Evolutionary conservation across 805 yeast species (phyloP), one percentile per base, ranked within the genome.

Genomic region (Candida patagonica): DNA sequence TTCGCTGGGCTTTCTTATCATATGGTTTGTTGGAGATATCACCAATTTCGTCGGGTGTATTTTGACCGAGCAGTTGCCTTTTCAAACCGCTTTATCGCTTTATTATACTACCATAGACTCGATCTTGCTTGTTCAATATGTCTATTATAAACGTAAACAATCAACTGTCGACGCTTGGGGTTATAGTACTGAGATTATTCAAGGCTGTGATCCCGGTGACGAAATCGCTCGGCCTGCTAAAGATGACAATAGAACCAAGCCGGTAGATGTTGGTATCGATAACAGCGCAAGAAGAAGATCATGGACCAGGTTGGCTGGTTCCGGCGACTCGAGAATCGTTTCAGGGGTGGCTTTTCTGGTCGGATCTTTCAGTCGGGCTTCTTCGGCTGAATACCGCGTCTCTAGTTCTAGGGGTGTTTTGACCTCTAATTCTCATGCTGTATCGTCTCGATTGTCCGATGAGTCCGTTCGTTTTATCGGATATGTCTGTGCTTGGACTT

Each of bases 61-160:
- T 0, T 55, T 86, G 35, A 86, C 95, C 0, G 56, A 73, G 5
- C 96, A 88, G 45, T 64, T 86, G 35, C 76, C 80, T n/a, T 88
- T 87, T 60, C 96, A 87, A 56, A 71, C 76, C 8, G 62, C 77
- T 17, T 63, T 87, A 13, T 84, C 94, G 0, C 43, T 71, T 2
- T 88, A 88, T 60, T 87, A 83, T 55, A 65, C 89, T 37, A 60
- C 68, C 42, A 81, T 83, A 45, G 96, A 88, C 59, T 40, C 71
- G 19, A 63, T 84, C 8, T 65, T 88, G 22, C 67, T 78, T 35
- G 66, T 71, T 3, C 96, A 88, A 57, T 87, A 70, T 56, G 72
- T 75, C 59, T 77, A 83, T 59, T 88, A 86, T 58, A 33, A 10
- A 6, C n/a, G n/a, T n/a, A n/a, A n/a, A n/a, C n/a, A n/a, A n/a